Percentiles rank a stretch among this genome's conserved stretches.
Evolutionary conservation across 1,284 basidiomycete species (phyloP).

Genomic region (Polyporus tsugae): DNA sequence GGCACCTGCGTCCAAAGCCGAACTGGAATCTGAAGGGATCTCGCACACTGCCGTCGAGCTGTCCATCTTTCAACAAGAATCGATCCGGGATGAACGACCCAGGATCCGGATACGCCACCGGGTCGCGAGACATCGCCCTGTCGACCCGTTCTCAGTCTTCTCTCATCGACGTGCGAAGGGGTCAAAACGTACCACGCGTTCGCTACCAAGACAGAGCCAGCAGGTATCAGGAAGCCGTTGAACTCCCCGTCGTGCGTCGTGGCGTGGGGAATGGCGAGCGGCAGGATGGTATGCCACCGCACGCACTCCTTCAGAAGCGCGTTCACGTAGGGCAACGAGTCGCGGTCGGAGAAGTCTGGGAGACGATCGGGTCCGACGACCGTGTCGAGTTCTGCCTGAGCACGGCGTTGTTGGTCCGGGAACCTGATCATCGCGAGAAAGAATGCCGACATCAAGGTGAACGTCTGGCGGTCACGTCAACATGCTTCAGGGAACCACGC

Average conservation of each 20-base stretch:
- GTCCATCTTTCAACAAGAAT: conserved; percentile 31
- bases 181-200: conserved; percentile 21
- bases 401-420: conserved; percentile 39
- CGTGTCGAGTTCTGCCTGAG: conserved; percentile 42
- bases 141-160: not conserved
- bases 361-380: conserved; percentile 40
- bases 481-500: not conserved
- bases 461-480: conserved; percentile 13
- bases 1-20: conserved; percentile 34
- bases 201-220: conserved; percentile 28
- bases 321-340: conserved; percentile 40
- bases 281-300: conserved; percentile 38
- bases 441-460: conserved; percentile 29
- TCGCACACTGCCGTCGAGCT: conserved; percentile 16
- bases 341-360: conserved; percentile 41
- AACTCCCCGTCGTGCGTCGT: conserved; percentile 30
- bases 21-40: conserved; percentile 30
- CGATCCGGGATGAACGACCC: conserved; percentile 32
- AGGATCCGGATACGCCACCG: conserved; percentile 28
- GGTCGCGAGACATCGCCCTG: conserved; percentile 32
- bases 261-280: conserved; percentile 26
- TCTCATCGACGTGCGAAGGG: not conserved
- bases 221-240: conserved; percentile 34
- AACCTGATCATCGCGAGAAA: conserved; percentile 42
- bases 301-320: conserved; percentile 45